A percentile compares a stretch with the other conserved stretches of the same genome.
Conservation (phyloP, 2,329 filamentous ascomycete species). For the Colletotrichum limetticola region DNA sequence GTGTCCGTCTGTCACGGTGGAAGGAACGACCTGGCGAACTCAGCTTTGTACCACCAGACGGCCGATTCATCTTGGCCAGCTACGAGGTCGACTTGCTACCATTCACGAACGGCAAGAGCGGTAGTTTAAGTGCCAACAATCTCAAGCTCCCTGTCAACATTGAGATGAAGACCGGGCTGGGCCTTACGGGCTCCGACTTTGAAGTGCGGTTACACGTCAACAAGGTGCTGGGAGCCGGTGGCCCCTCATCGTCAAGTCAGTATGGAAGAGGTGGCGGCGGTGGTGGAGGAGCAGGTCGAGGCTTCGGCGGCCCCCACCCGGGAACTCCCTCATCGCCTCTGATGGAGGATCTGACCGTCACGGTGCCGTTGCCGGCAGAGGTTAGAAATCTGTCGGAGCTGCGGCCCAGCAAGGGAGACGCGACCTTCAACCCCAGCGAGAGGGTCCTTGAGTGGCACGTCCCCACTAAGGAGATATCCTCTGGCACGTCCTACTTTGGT, state of each 20-base stretch:
- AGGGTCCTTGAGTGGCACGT: constrained; percentile 85
- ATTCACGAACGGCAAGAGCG: constrained; percentile 67
- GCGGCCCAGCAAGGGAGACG: constrained; percentile 83
- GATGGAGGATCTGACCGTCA: constrained; percentile 82
- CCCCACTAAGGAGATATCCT: constrained; percentile 78
- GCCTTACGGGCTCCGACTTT: constrained; percentile 82
- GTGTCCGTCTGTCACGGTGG: constrained; percentile 91
- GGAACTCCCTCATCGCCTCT: constrained; percentile 68
- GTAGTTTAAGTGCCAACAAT: constrained; percentile 66
- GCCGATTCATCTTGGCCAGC: constrained; percentile 89
- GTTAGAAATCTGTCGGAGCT: constrained; percentile 89
- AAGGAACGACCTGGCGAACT: constrained; percentile 87
- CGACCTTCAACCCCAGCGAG: constrained; percentile 80
- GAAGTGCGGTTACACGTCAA: constrained; percentile 83
- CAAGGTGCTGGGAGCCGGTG: constrained; percentile 62
- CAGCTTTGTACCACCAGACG: constrained; percentile 96
- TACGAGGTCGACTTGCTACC: constrained; percentile 95
- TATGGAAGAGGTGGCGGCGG: constrained; percentile 54
- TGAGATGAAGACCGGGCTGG: constrained; percentile 84
- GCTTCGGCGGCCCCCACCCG: constrained; percentile 58
- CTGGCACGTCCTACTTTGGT: constrained; percentile 74
- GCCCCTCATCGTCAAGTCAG: constrained; percentile 47
- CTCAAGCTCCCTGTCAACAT: constrained; percentile 85
- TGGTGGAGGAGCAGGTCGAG: constrained; percentile 46
- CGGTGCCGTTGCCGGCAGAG: constrained; percentile 79